These are phyloP conservation scores for Pseudomicrostroma phylloplanum DNA, from an alignment of 1,284 basidiomycete genomes.

Conservation along the genomic window DNA sequence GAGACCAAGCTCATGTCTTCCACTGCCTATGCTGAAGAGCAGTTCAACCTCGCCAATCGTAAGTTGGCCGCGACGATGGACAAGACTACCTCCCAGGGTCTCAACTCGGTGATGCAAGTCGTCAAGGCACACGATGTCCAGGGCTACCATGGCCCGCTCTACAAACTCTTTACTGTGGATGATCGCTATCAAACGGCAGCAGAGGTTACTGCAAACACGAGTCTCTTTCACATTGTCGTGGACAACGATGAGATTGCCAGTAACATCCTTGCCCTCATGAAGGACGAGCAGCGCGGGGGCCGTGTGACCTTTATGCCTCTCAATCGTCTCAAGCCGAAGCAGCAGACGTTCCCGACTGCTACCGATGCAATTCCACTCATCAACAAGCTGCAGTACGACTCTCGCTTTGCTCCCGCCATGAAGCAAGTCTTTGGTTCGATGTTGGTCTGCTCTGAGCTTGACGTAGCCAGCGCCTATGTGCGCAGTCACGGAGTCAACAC, in stretches of 20 bases:
- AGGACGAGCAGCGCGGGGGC: slow-evolving; percentile 75
- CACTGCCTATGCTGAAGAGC: slow-evolving; percentile 27
- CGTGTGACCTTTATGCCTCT: slow-evolving; percentile 98
- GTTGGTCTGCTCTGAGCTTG: slow-evolving; percentile 85
- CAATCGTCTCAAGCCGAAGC: slow-evolving; percentile 82
- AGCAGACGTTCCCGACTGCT: slow-evolving; percentile 61
- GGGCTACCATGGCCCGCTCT: slow-evolving; percentile 83
- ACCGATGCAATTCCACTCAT: slow-evolving; percentile 74
- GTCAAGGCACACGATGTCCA: slow-evolving; percentile 66
- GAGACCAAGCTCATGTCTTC: slow-evolving; percentile 68
- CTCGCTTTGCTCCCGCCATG: slow-evolving; percentile 71
- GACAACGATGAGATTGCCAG: slow-evolving; percentile 89
- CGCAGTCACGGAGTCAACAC: slow-evolving; percentile 90
- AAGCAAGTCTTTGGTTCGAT: slow-evolving; percentile 91
- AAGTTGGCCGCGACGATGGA: slow-evolving; percentile 66
- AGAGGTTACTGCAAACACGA: slow-evolving; percentile 88
- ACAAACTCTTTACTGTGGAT: slow-evolving; percentile 83
- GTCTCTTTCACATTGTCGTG: slow-evolving; percentile 94
- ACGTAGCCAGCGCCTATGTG: slow-evolving; percentile 86
- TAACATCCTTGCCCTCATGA: slow-evolving; percentile 80
- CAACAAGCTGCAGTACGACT: slow-evolving; percentile 74
- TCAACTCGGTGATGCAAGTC: slow-evolving; percentile 76
- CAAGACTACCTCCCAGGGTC: slow-evolving; percentile 80
- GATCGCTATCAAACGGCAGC: slow-evolving; percentile 91
- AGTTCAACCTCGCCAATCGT: slow-evolving; percentile 60